Conservation (phyloP, 345 rosid genomes). For the Linum usitatissimum region DNA sequence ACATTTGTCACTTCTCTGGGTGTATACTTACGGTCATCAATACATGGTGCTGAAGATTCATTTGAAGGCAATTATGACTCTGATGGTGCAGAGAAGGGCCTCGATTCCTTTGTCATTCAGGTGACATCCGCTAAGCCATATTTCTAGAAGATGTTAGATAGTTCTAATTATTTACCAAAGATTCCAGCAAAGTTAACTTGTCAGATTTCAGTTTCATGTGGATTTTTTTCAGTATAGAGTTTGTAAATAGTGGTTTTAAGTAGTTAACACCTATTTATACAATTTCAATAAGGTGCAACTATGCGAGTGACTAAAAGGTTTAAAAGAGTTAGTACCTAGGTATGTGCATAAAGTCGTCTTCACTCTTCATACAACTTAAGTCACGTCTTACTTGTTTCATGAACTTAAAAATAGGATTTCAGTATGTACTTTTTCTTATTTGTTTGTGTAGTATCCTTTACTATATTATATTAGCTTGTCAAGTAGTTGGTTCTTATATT, state of each 20-base stretch:
- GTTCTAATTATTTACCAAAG: neutral
- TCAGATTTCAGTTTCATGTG: neutral
- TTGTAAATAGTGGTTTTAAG: neutral
- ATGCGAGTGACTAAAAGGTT: neutral
- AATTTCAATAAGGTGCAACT: neutral
- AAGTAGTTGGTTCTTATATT: conserved; percentile 14
- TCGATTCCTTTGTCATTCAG: conserved; percentile 86
- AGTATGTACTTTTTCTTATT: neutral
- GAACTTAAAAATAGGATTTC: neutral
- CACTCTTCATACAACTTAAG: neutral
- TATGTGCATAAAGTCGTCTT: neutral
- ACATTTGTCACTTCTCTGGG: conserved; percentile 70
- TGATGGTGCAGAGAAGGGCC: conserved; percentile 86
- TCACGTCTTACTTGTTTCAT: neutral
- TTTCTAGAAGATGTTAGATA: neutral
- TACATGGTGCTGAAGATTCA: conserved; percentile 64
- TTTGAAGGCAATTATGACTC: conserved; percentile 83
- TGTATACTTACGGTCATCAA: conserved; percentile 60
- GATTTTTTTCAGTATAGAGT: neutral
- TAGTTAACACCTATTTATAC: no score
- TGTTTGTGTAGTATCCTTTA: neutral
- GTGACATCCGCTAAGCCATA: conserved; percentile 23
- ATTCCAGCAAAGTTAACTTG: neutral
- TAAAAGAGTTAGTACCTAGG: neutral
- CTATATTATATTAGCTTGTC: conserved; percentile 7